Percentiles rank a stretch among this genome's conserved stretches.
Evolutionary conservation across 495 filamentous ascomycete genomes (phyloP).

Genomic region (Talaromyces adpressus): DNA sequence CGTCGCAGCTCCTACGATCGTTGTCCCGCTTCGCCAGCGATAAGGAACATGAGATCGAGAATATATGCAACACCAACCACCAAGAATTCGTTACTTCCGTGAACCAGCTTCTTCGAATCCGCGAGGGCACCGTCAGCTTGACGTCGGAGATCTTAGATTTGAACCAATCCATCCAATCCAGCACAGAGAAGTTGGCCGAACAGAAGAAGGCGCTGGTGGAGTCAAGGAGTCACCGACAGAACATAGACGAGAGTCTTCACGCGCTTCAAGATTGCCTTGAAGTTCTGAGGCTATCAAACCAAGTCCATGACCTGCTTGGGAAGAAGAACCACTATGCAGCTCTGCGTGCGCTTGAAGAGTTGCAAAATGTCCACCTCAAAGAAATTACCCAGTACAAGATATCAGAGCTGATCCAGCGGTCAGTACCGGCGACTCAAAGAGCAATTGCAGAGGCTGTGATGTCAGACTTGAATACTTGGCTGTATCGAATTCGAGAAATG

Average conservation of each 20-base stretch:
- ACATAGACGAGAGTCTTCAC: constrained; percentile 87
- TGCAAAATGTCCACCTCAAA: constrained; percentile 93
- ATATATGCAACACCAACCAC: constrained; percentile 89
- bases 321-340: constrained; percentile 95
- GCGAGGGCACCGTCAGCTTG: constrained; percentile 78
- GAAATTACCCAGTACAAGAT: constrained; percentile 92
- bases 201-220: constrained; percentile 94
- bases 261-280: constrained; percentile 87
- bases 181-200: constrained; percentile 86
- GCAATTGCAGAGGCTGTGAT: constrained; percentile 94
- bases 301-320: constrained; percentile 81
- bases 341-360: constrained; percentile 85
- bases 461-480: constrained; percentile 94
- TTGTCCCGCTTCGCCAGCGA: constrained; percentile 75
- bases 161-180: constrained; percentile 91
- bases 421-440: constrained; percentile 85
- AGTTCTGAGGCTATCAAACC: constrained; percentile 86
- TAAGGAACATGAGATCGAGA: constrained; percentile 86
- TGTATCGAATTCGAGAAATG: constrained; percentile 92
- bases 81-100: constrained; percentile 93
- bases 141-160: constrained; percentile 88
- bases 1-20: constrained; percentile 65
- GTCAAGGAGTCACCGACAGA: constrained; percentile 84
- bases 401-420: constrained; percentile 90
- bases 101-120: constrained; percentile 82